A percentile compares a stretch with the other conserved stretches of the same genome.
Evolutionary conservation across 2,329 filamentous ascomycete species (phyloP).

Genomic region (Bimuria novae-zelandiae): DNA sequence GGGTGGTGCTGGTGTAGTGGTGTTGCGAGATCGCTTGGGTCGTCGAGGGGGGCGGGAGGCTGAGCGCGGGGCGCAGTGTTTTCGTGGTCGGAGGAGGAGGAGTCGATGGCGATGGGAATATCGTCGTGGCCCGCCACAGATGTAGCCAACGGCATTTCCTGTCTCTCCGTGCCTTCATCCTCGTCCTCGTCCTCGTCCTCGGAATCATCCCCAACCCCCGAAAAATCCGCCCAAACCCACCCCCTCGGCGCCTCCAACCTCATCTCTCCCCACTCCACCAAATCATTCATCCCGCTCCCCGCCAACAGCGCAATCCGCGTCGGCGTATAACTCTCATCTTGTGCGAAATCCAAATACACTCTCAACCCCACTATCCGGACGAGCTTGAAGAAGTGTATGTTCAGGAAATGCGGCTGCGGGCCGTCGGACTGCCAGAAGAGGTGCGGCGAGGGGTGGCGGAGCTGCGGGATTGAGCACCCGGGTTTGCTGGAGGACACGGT

Average conservation of each 20-base stretch:
- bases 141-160: slow-evolving; percentile 17
- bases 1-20: slow-evolving; percentile 2
- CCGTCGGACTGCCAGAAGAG: slow-evolving; percentile 88
- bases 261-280: slow-evolving; percentile 85
- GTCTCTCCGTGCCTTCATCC: slow-evolving; percentile 25
- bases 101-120: slow-evolving; percentile 6
- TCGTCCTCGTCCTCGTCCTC: slow-evolving; percentile 13
- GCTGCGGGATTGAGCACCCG: slow-evolving; percentile 75
- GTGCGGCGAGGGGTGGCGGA: slow-evolving; percentile 72
- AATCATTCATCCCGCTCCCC: slow-evolving; percentile 87
- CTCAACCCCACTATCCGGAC: slow-evolving; percentile 60
- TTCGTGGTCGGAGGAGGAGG: slow-evolving; percentile 21
- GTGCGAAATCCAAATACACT: slow-evolving; percentile 87
- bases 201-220: slow-evolving; percentile 58
- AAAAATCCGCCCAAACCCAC: slow-evolving; percentile 84
- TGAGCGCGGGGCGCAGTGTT: slow-evolving; percentile 21
- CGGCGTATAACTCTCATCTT: slow-evolving; percentile 95
- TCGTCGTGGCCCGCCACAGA: background rate
- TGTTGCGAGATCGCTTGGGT: background rate
- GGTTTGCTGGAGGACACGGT: slow-evolving; percentile 82
- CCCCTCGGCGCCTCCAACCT: slow-evolving; percentile 78
- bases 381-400: slow-evolving; percentile 73
- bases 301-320: slow-evolving; percentile 89
- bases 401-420: slow-evolving; percentile 80
- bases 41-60: slow-evolving; percentile 4